phyloP scores from a whole-genome alignment of 2,329 filamentous ascomycete species.

The Ilyonectria destructans region DNA sequence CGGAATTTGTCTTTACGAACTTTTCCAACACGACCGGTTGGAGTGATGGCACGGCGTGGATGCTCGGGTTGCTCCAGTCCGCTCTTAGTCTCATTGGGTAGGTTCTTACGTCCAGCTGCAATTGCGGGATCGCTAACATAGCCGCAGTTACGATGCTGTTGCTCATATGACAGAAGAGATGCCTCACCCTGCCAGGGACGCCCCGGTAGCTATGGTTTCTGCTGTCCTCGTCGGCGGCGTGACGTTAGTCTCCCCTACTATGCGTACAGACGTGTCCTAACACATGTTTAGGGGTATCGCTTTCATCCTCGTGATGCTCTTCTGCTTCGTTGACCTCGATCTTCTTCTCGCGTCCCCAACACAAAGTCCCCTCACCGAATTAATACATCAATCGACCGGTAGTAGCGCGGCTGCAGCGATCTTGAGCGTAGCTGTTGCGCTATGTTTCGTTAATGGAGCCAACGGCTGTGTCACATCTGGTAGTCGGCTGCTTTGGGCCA shows the following conservation, averaged over 20 bases:
- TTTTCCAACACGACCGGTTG: slow-evolving; percentile 64
- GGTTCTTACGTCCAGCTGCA: background rate
- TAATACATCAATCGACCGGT: slow-evolving; percentile 60
- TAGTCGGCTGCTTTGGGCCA: slow-evolving; percentile 62
- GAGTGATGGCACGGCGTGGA: slow-evolving; percentile 64
- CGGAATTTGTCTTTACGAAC: slow-evolving; percentile 61
- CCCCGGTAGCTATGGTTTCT: slow-evolving; percentile 58
- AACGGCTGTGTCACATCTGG: slow-evolving; percentile 61
- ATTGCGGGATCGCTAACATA: background rate
- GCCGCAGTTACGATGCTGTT: slow-evolving; percentile 59
- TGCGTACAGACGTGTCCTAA: background rate
- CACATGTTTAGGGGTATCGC: slow-evolving; percentile 49
- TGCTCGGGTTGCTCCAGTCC: slow-evolving; percentile 62
- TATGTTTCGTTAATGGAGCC: slow-evolving; percentile 64
- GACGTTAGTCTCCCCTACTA: slow-evolving; percentile 51
- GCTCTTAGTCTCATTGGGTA: slow-evolving; percentile 53
- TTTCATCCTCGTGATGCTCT: slow-evolving; percentile 61
- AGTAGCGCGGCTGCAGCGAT: slow-evolving; percentile 59
- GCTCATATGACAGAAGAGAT: slow-evolving; percentile 66
- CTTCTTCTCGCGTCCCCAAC: slow-evolving; percentile 57
- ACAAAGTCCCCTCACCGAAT: slow-evolving; percentile 63
- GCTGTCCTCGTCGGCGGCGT: slow-evolving; percentile 61
- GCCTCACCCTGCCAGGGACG: slow-evolving; percentile 58
- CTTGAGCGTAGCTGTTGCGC: slow-evolving; percentile 58
- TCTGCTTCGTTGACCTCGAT: slow-evolving; percentile 58